These are phyloP conservation scores for Orbilia javanica DNA, from an alignment of 2,329 filamentous ascomycete species.

Conservation along the genomic window DNA sequence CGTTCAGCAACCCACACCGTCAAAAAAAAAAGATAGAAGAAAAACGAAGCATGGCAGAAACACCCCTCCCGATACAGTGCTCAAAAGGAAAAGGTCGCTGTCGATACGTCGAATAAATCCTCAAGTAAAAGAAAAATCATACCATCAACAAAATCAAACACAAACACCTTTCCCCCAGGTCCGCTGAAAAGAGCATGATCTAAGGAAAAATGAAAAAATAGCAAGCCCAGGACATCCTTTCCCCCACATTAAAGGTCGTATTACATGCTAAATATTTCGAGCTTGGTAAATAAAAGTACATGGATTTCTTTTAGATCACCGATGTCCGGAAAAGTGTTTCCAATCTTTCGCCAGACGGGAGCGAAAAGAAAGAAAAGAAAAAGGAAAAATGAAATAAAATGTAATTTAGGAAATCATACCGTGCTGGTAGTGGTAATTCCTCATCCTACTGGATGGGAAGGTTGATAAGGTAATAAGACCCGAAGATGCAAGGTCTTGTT, in stretches of 20 bases:
- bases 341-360: constrained; percentile 9
- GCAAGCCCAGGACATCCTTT: constrained; percentile 20
- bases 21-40: constrained; percentile 21
- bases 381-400: too few species aligned
- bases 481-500: constrained; percentile 1
- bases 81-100: constrained; percentile 50
- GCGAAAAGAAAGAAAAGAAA: constrained; percentile 10
- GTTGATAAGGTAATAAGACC: neutral
- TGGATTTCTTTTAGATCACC: constrained; percentile 39
- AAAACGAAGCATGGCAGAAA: constrained; percentile 30
- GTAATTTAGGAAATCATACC: constrained; percentile 30
- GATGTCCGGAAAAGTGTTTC: constrained; percentile 14
- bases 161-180: constrained; percentile 44
- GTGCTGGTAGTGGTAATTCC: neutral
- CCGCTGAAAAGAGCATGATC: constrained; percentile 34
- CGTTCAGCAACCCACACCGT: constrained; percentile 34
- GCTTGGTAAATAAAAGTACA: constrained; percentile 54
- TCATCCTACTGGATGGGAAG: constrained; percentile 8
- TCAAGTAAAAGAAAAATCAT: constrained; percentile 3
- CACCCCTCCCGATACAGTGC: constrained; percentile 35
- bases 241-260: constrained; percentile 46
- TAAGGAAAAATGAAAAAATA: constrained; percentile 30
- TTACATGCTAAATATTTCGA: constrained; percentile 40
- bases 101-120: constrained; percentile 34
- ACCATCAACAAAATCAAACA: constrained; percentile 20